Conservation (phyloP, 441 rosid species). For the Croton laevigatus region DNA sequence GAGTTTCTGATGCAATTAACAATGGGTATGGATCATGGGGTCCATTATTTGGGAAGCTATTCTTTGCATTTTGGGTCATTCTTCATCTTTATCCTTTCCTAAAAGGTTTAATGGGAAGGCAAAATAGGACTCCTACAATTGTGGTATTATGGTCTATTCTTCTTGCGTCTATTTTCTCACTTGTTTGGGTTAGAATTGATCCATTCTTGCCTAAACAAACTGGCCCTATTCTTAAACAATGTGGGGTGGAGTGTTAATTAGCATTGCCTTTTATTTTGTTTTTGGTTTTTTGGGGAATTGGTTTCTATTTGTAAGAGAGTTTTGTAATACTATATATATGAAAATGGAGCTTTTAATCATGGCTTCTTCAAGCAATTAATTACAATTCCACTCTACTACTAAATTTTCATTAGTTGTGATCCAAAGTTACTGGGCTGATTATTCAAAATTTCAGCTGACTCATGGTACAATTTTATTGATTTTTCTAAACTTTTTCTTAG, state of each 20-base stretch:
- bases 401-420: too few relatives aligned
- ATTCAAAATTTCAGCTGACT: too few relatives aligned
- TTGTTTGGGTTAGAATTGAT: constrained; percentile 90
- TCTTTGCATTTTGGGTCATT: constrained; percentile 94
- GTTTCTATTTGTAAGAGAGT: not conserved
- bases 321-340: not conserved
- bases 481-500: too few relatives aligned
- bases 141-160: constrained; percentile 88
- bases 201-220: constrained; percentile 88
- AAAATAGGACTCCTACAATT: constrained; percentile 87
- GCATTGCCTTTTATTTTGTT: not conserved
- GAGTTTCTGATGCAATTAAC: constrained; percentile 83
- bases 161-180: constrained; percentile 78
- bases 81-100: constrained; percentile 93
- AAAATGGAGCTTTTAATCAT: too few relatives aligned
- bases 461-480: too few relatives aligned
- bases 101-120: constrained; percentile 83
- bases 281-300: constrained; percentile 4
- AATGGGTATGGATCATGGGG: constrained; percentile 93
- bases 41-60: constrained; percentile 84
- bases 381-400: too few relatives aligned
- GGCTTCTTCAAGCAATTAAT: too few relatives aligned
- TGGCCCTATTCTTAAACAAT: constrained; percentile 80
- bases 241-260: constrained; percentile 87
- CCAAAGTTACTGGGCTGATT: too few relatives aligned